Conservation (phyloP, 129 eudicot species). For the Pulicaria dysenterica region DNA sequence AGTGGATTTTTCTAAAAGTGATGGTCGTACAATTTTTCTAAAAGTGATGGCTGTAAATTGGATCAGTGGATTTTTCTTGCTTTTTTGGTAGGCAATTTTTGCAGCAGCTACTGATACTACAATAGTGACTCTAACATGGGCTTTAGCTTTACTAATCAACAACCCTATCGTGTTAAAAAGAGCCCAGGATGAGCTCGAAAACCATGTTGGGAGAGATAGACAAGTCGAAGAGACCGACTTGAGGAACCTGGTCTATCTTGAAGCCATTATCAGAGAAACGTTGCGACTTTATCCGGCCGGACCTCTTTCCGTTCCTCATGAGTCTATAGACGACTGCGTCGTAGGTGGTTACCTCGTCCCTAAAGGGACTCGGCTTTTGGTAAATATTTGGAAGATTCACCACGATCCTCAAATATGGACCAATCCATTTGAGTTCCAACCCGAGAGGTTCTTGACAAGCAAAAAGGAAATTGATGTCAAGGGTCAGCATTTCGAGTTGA, state of each 20-base stretch:
- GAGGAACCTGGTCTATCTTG: slow-evolving; percentile 37
- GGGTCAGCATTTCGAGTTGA: slow-evolving; percentile 22
- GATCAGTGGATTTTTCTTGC: not conserved
- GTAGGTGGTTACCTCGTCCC: slow-evolving; percentile 38
- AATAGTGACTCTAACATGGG: slow-evolving; percentile 36
- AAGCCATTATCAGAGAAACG: slow-evolving; percentile 40
- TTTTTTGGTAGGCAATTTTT: slow-evolving; percentile 9
- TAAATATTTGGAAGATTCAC: slow-evolving; percentile 48
- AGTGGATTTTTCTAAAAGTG: too few relatives aligned
- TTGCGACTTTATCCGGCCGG: slow-evolving; percentile 41
- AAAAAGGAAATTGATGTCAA: slow-evolving; percentile 20
- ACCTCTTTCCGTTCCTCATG: slow-evolving; percentile 42
- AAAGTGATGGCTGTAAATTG: too few relatives aligned
- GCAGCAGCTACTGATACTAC: slow-evolving; percentile 42
- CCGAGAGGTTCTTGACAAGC: slow-evolving; percentile 38
- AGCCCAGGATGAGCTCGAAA: slow-evolving; percentile 36
- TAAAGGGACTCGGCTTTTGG: slow-evolving; percentile 34
- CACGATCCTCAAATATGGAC: slow-evolving; percentile 48
- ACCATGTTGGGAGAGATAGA: slow-evolving; percentile 20
- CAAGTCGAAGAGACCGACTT: slow-evolving; percentile 35
- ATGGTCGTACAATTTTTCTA: too few relatives aligned
- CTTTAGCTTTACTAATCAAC: slow-evolving; percentile 42
- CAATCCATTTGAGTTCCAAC: slow-evolving; percentile 37
- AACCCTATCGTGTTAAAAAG: slow-evolving; percentile 30
- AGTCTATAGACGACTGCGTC: slow-evolving; percentile 34